Evolutionary conservation across 2,329 filamentous ascomycete genomes (phyloP).

Genomic region (Mycosphaerella sp.): DNA sequence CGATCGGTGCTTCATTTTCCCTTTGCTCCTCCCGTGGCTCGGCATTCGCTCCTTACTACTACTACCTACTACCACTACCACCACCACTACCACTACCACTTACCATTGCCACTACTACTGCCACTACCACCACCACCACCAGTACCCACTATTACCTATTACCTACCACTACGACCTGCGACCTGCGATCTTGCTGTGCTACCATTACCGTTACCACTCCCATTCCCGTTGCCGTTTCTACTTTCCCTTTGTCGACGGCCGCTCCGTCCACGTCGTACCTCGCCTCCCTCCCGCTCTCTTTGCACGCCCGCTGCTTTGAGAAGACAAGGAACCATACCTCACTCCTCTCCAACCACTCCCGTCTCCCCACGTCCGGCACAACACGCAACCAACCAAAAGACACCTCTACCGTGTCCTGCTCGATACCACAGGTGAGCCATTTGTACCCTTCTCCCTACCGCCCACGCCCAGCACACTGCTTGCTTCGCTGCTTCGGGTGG

Average conservation of each 20-base stretch:
- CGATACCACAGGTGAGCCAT: conserved; percentile 11
- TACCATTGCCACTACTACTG: not conserved
- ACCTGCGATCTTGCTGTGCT: not conserved
- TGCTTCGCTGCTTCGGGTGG: conserved; percentile 6
- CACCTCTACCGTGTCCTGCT: not conserved
- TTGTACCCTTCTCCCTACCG: not conserved
- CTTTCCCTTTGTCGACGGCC: conserved; percentile 12
- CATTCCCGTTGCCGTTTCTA: not conserved
- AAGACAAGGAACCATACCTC: not conserved
- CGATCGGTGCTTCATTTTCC: not conserved
- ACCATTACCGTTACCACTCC: not conserved
- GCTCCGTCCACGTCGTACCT: conserved; percentile 3
- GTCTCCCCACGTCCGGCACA: not conserved
- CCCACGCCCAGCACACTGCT: conserved; percentile 7
- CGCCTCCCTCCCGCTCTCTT: not conserved
- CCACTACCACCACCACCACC: no score
- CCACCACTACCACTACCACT: not conserved
- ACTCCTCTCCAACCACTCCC: not conserved
- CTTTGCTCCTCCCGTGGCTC: not conserved
- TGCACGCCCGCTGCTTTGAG: conserved; percentile 2
- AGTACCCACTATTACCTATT: no score
- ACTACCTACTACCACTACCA: not conserved
- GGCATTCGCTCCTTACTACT: not conserved
- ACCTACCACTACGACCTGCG: not conserved
- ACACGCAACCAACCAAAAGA: not conserved